Conservation (phyloP, 208 protist species). For the Crithidia acanthocephali region DNA sequence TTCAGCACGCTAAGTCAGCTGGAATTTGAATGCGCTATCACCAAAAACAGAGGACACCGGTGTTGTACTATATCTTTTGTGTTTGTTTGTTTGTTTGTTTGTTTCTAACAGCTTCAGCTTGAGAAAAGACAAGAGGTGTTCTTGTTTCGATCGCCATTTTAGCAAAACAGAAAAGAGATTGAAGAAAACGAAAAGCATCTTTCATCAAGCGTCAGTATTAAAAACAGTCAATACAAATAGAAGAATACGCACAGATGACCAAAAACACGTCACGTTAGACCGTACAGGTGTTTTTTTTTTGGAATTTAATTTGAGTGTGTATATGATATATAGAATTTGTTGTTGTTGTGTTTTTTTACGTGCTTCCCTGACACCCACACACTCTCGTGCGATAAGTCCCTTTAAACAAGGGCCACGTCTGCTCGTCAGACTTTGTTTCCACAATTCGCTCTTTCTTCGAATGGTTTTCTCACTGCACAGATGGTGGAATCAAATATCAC, state of each 20-base stretch:
- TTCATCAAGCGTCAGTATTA: background rate
- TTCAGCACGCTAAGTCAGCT: too few relatives aligned
- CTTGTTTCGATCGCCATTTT: background rate
- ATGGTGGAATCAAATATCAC: too few relatives aligned
- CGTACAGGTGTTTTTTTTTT: conserved; percentile 4
- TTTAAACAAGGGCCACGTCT: background rate
- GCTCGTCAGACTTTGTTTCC: background rate
- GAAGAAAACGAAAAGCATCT: background rate
- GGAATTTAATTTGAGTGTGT: too few relatives aligned
- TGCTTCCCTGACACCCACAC: background rate
- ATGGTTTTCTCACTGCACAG: too few relatives aligned
- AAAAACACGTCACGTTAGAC: background rate
- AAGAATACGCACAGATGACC: background rate
- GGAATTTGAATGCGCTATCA: too few relatives aligned
- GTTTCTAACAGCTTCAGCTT: background rate
- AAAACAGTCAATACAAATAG: background rate
- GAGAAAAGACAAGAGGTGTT: background rate
- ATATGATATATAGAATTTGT: background rate
- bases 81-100: background rate
- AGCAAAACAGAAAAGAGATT: background rate
- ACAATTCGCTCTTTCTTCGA: too few relatives aligned
- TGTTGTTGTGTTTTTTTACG: background rate
- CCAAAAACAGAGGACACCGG: too few relatives aligned
- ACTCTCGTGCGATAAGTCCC: conserved; percentile 1
- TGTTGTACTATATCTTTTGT: too few relatives aligned